phyloP scores from a whole-genome alignment of 192 early-diverging fungal genomes.

The Dissophora globulifera region DNA sequence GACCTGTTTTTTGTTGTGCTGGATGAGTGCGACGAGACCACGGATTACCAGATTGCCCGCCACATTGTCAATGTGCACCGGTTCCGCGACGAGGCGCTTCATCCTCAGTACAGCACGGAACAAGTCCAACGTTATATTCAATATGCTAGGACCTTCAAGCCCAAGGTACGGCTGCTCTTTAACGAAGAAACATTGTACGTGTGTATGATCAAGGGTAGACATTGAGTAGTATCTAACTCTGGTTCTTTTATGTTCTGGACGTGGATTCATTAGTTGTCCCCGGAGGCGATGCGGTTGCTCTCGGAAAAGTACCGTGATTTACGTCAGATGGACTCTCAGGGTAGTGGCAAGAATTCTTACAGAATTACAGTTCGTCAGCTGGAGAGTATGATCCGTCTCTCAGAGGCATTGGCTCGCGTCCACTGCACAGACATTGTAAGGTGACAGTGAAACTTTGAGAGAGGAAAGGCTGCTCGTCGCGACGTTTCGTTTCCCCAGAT shows the following conservation, averaged over 20 bases:
- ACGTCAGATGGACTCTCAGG: constrained; percentile 86
- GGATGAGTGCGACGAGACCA: constrained; percentile 90
- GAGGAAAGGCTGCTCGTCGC: no score
- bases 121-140: constrained; percentile 86
- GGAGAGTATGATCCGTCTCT: constrained; percentile 95
- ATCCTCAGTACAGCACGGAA: constrained; percentile 78
- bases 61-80: constrained; percentile 93
- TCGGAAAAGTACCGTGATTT: constrained; percentile 88
- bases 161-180: constrained; percentile 62
- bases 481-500: no score
- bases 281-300: constrained; percentile 80
- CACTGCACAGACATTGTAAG: constrained; percentile 73
- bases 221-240: not conserved
- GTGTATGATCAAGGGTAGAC: not conserved
- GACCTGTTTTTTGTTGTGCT: constrained; percentile 98
- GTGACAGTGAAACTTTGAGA: not conserved
- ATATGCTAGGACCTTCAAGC: constrained; percentile 90
- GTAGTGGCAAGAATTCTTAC: constrained; percentile 74
- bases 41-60: constrained; percentile 90
- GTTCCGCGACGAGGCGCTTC: constrained; percentile 69
- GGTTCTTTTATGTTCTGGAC: not conserved
- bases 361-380: constrained; percentile 97
- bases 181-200: not conserved
- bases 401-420: constrained; percentile 93
- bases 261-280: constrained; percentile 62